A percentile compares a stretch with the other conserved stretches of the same genome.
phyloP scores from a whole-genome alignment of 2,329 filamentous ascomycete species.

The Anthostomella pinea region DNA sequence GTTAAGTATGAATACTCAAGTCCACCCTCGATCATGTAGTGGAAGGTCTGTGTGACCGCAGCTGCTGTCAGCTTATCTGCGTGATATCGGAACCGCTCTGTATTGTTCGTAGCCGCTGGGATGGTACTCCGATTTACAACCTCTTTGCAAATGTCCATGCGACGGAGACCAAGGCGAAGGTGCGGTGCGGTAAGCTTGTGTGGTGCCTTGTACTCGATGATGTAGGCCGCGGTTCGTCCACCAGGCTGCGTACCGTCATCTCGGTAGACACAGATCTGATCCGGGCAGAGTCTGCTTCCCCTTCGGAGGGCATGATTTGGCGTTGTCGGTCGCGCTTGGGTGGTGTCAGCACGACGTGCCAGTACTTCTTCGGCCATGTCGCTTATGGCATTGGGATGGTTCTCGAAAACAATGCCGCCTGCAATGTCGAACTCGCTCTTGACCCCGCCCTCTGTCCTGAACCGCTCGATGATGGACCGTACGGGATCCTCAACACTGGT shows the following conservation, averaged over 20 bases:
- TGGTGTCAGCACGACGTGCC: conserved; percentile 9
- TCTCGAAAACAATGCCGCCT: conserved; percentile 33
- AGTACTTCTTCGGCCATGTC: conserved; percentile 19
- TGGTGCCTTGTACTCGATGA: conserved; percentile 46
- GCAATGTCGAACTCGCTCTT: conserved; percentile 23
- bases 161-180: conserved; percentile 40
- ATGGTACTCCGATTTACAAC: conserved; percentile 26
- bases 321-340: conserved; percentile 10
- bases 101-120: not conserved
- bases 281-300: conserved; percentile 22
- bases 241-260: conserved; percentile 7
- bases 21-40: conserved; percentile 47
- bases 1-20: conserved; percentile 42
- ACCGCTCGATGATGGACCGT: conserved; percentile 27
- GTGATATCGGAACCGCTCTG: conserved; percentile 5
- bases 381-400: conserved; percentile 27
- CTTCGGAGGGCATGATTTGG: conserved; percentile 12
- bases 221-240: conserved; percentile 25
- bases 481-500: conserved; percentile 32
- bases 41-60: conserved; percentile 45
- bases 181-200: conserved; percentile 43
- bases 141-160: conserved; percentile 40
- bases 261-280: conserved; percentile 33
- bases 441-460: conserved; percentile 22
- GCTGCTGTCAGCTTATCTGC: conserved; percentile 24